Conservation (phyloP, 139 green algal species). For the Deuterostichococcus epilithicus region DNA sequence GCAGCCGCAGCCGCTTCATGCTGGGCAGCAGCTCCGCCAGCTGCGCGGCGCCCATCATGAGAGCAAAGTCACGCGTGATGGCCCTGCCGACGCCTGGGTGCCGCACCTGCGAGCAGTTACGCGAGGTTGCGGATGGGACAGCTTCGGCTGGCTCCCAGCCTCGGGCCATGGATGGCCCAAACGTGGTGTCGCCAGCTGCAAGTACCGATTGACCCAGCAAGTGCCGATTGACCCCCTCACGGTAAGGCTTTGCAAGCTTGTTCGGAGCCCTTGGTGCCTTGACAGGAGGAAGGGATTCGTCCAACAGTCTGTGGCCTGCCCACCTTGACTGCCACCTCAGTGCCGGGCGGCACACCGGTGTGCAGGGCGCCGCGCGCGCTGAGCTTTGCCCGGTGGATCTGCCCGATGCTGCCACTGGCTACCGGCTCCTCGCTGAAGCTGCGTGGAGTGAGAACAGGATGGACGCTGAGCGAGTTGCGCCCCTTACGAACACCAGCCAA, state of each 20-base stretch:
- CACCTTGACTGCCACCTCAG: conserved; percentile 80
- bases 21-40: conserved; percentile 45
- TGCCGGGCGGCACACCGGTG: conserved; percentile 47
- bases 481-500: too few species aligned
- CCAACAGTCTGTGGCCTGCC: too few species aligned
- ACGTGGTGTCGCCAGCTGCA: conserved; percentile 21
- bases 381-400: conserved; percentile 79
- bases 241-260: too few species aligned
- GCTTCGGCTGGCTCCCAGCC: too few species aligned
- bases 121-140: too few species aligned
- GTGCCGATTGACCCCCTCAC: too few species aligned
- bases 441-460: neutral
- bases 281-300: too few species aligned
- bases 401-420: conserved; percentile 89
- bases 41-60: conserved; percentile 83
- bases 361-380: conserved; percentile 43
- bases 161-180: too few species aligned
- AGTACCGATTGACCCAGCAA: too few species aligned
- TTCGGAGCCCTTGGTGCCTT: too few species aligned
- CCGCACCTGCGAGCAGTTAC: conserved; percentile 44
- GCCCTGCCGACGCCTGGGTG: conserved; percentile 84
- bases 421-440: conserved; percentile 51
- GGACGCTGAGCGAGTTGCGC: too few species aligned
- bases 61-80: conserved; percentile 89
- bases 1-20: conserved; percentile 64